Percentiles rank a stretch among this genome's conserved stretches.
phyloP scores from a whole-genome alignment of 2,329 filamentous ascomycete species.

The Cladosporium austrohemisphaericum region DNA sequence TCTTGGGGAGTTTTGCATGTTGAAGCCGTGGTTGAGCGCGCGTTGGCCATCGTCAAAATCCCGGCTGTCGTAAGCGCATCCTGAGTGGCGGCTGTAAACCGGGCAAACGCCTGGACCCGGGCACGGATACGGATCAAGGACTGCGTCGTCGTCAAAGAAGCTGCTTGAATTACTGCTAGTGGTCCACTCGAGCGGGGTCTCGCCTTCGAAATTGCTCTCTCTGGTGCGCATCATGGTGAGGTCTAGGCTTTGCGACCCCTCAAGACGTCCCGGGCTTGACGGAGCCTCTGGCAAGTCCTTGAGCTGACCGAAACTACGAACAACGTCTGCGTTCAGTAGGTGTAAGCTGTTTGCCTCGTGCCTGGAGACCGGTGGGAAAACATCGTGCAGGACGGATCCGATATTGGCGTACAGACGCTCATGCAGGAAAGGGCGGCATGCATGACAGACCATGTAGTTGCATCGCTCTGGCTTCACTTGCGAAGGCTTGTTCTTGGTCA shows the following conservation, averaged over 20 bases:
- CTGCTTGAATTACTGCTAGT: slow-evolving; percentile 20
- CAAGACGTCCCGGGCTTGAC: slow-evolving; percentile 4
- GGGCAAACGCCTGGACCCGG: slow-evolving; percentile 27
- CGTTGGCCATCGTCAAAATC: slow-evolving; percentile 30
- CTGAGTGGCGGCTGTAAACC: slow-evolving; percentile 24
- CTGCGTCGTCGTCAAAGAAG: slow-evolving; percentile 18
- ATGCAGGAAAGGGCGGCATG: slow-evolving; percentile 49
- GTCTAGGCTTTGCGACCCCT: slow-evolving; percentile 20
- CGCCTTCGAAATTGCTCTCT: slow-evolving; percentile 21
- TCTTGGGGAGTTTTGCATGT: neutral
- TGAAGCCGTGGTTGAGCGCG: slow-evolving; percentile 28
- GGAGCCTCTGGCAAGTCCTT: slow-evolving; percentile 9
- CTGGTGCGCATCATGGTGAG: slow-evolving; percentile 26
- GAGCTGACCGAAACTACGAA: slow-evolving; percentile 35
- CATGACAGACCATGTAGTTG: slow-evolving; percentile 45
- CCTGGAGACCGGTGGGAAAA: slow-evolving; percentile 32
- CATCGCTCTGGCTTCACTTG: slow-evolving; percentile 30
- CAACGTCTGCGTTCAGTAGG: slow-evolving; percentile 33
- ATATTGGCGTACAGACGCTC: slow-evolving; percentile 47
- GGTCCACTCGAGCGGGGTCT: slow-evolving; percentile 27
- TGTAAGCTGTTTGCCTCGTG: slow-evolving; percentile 34
- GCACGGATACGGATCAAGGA: slow-evolving; percentile 25
- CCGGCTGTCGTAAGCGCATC: slow-evolving; percentile 28
- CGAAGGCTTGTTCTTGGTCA: neutral
- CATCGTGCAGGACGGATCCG: slow-evolving; percentile 39